Percentiles rank a stretch among this genome's conserved stretches.
Evolutionary conservation across 129 eudicot species (phyloP).

Genomic region (Saussurea involucrata): DNA sequence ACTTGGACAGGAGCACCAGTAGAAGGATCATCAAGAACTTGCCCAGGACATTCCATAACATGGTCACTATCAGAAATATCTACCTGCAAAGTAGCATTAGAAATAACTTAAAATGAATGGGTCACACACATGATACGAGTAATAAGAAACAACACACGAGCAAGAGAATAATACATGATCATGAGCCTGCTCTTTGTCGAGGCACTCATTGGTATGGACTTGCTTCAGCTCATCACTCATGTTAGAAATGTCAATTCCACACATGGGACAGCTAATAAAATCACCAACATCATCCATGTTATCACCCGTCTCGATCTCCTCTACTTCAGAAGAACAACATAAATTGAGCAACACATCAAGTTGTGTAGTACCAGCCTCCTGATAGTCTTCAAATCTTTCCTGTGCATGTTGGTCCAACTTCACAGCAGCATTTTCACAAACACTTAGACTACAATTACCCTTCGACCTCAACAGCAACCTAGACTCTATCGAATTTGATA

Average conservation of each 20-base stretch:
- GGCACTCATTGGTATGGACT: slow-evolving; percentile 81
- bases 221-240: slow-evolving; percentile 57
- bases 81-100: slow-evolving; percentile 41
- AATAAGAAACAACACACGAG: not conserved
- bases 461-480: slow-evolving; percentile 36
- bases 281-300: slow-evolving; percentile 25
- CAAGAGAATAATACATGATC: slow-evolving; percentile 30
- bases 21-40: slow-evolving; percentile 36
- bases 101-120: not conserved
- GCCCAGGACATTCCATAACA: slow-evolving; percentile 34
- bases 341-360: slow-evolving; percentile 71
- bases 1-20: slow-evolving; percentile 45
- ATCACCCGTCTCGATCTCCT: slow-evolving; percentile 3
- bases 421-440: slow-evolving; percentile 31
- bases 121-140: not conserved
- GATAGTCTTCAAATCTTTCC: slow-evolving; percentile 21
- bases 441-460: slow-evolving; percentile 17
- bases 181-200: slow-evolving; percentile 45
- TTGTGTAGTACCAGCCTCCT: slow-evolving; percentile 39
- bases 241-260: slow-evolving; percentile 64
- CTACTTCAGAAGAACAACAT: slow-evolving; percentile 55
- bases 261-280: slow-evolving; percentile 61
- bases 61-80: slow-evolving; percentile 26
- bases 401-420: slow-evolving; percentile 19
- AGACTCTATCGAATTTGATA: slow-evolving; percentile 46